phyloP scores from a whole-genome alignment of 768 basidiomycete species.

The Lactarius psammicola region DNA sequence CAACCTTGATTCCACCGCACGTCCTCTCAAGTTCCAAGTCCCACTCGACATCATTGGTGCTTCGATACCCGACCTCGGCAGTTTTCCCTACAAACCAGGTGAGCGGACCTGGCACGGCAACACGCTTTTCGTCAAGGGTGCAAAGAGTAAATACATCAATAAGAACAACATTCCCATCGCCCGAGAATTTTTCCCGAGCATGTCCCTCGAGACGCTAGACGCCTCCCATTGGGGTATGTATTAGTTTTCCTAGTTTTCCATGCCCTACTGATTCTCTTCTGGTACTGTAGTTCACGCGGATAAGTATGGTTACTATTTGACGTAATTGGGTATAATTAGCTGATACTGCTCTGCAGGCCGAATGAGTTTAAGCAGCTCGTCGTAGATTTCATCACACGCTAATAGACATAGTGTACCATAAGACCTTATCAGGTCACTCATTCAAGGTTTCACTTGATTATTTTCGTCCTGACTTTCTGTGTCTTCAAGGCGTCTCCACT shows the following conservation, averaged over 20 bases:
- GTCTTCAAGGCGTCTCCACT: no score
- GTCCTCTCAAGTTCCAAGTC: constrained; percentile 62
- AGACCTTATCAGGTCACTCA: background rate
- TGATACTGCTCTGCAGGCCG: constrained; percentile 39
- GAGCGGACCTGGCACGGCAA: constrained; percentile 55
- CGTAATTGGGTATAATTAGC: background rate
- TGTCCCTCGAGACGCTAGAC: constrained; percentile 60
- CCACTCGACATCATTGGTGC: constrained; percentile 65
- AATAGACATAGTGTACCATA: constrained; percentile 25
- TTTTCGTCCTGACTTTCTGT: background rate
- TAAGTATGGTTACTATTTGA: constrained; percentile 40
- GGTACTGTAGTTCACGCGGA: constrained; percentile 71
- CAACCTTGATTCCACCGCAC: constrained; percentile 54
- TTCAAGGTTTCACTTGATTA: background rate
- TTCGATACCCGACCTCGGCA: constrained; percentile 66
- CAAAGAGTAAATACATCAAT: constrained; percentile 81
- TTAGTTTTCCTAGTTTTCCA: background rate
- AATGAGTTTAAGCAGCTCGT: constrained; percentile 51
- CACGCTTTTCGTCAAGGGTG: constrained; percentile 75
- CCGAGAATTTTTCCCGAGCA: constrained; percentile 69
- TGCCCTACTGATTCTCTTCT: background rate
- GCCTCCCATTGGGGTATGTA: constrained; percentile 84
- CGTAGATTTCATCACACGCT: constrained; percentile 34
- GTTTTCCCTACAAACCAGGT: constrained; percentile 69
- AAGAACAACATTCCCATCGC: constrained; percentile 60